phyloP scores from a whole-genome alignment of 2,329 filamentous ascomycete genomes.

The Annulohypoxylon truncatum region DNA sequence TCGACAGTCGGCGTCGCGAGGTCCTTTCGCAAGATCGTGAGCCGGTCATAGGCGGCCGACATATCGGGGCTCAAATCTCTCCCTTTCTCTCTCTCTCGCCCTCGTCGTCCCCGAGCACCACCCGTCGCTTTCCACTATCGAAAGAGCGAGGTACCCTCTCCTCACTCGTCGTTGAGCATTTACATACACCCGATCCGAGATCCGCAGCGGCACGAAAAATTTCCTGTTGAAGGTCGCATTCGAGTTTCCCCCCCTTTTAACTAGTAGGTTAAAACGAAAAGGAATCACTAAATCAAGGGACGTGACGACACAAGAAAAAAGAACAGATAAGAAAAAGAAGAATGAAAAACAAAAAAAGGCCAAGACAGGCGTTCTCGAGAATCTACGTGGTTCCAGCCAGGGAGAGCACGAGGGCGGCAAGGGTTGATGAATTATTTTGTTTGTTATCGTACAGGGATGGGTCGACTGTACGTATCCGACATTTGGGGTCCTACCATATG shows the following conservation, averaged over 20 bases:
- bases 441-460: constrained; percentile 26
- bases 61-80: constrained; percentile 19
- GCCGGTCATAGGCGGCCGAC: constrained; percentile 26
- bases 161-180: constrained; percentile 11
- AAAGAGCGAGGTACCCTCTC: constrained; percentile 22
- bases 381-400: constrained; percentile 8
- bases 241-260: too few relatives aligned
- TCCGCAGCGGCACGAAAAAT: neutral
- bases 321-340: neutral
- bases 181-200: constrained; percentile 15
- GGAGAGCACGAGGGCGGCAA: constrained; percentile 15
- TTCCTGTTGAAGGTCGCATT: neutral
- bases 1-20: constrained; percentile 2
- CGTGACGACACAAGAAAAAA: too few relatives aligned
- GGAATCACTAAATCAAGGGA: too few relatives aligned
- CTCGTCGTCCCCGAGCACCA: constrained; percentile 9
- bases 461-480: constrained; percentile 10
- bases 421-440: constrained; percentile 25
- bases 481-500: constrained; percentile 26
- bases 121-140: constrained; percentile 14
- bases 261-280: too few relatives aligned
- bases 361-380: constrained; percentile 11
- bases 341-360: constrained; percentile 14
- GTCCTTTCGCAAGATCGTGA: constrained; percentile 19
- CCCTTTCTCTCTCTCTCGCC: too few relatives aligned